Evolutionary conservation across 75 land plant genomes (phyloP), one percentile per base, ranked within the genome.

Genomic region (Gnetum montanum): DNA sequence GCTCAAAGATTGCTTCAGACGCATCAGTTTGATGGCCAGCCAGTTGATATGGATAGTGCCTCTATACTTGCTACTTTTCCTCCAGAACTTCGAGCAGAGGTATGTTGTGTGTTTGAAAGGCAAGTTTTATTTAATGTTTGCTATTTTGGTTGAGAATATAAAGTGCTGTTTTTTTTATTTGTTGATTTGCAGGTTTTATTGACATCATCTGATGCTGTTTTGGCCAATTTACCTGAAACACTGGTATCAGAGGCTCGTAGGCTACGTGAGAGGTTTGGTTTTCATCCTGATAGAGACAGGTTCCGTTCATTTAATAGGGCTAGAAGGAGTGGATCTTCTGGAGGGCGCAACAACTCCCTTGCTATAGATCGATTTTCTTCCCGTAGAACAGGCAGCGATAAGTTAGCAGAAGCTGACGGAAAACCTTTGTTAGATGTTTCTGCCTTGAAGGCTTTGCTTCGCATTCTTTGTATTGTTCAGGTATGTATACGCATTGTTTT

Each of bases 41-140:
- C 99, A 22, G 97, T 95, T 54, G 99, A 95, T 57, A 95, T 95
- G 99, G 99, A 95, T 58, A 87, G 97, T 62, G 99, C 95, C 37
- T 95, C 99, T 10, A 95, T 95, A 61, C 91, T 95, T 75, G 99
- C 96, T 0, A 95, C 99, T 12, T 86, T 95, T 50, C 97, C 99
- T 27, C 78, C 88, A 19, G 99, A 95, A 35, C 46, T 95, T 26
- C 74, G 99, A 25, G 97, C 91, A 64, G 99, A 95, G 97, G 99
- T 84, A 70, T 53, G 0, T 26, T 35, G 1, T 58, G 25, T 35
- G 8, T n/a, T 43, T 23, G n/a, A n/a, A n/a, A n/a, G n/a, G n/a
- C n/a, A n/a, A n/a, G n/a, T n/a, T n/a, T n/a, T n/a, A n/a, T n/a
- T n/a, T n/a, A n/a, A n/a, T n/a, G n/a, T n/a, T n/a, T n/a, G n/a